Percentiles rank a stretch among this genome's conserved stretches.
Evolutionary conservation across 2,329 filamentous ascomycete genomes (phyloP).

Genomic region (Neocucurbitaria cava): DNA sequence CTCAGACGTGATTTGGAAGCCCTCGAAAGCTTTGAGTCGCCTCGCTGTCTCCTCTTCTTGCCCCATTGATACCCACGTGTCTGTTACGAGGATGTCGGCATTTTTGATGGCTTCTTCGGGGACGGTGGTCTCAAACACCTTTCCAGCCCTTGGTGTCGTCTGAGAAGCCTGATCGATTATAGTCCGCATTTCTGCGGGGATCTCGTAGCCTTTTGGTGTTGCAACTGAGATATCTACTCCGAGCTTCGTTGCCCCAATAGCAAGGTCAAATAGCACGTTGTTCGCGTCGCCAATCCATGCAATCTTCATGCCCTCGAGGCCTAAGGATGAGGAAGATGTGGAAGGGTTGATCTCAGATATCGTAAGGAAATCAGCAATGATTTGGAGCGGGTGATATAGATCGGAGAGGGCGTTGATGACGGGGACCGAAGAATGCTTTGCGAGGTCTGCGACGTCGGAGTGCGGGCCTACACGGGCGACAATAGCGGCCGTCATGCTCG

Average conservation of each 20-base stretch:
- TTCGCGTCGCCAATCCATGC: slow-evolving; percentile 98
- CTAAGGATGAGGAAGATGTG: slow-evolving; percentile 59
- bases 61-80: slow-evolving; percentile 99
- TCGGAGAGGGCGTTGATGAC: slow-evolving; percentile 74
- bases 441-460: slow-evolving; percentile 56
- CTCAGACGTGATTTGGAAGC: slow-evolving; percentile 90
- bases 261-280: slow-evolving; percentile 94
- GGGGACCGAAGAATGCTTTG: slow-evolving; percentile 57
- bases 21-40: slow-evolving; percentile 80
- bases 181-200: slow-evolving; percentile 75
- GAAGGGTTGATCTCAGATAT: slow-evolving; percentile 78
- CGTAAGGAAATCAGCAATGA: slow-evolving; percentile 91
- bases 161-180: slow-evolving; percentile 72
- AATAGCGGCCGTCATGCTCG: slow-evolving; percentile 66
- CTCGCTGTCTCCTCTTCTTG: slow-evolving; percentile 85
- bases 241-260: slow-evolving; percentile 84
- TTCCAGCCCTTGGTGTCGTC: slow-evolving; percentile 64
- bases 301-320: slow-evolving; percentile 83
- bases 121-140: slow-evolving; percentile 74
- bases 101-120: slow-evolving; percentile 86
- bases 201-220: slow-evolving; percentile 83
- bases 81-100: slow-evolving; percentile 90
- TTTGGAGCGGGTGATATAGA: slow-evolving; percentile 92
- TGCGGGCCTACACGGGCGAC: slow-evolving; percentile 62
- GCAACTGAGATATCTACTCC: slow-evolving; percentile 88